Conservation (phyloP, 164 flowering plant species). For the Nymphaea colorata region DNA sequence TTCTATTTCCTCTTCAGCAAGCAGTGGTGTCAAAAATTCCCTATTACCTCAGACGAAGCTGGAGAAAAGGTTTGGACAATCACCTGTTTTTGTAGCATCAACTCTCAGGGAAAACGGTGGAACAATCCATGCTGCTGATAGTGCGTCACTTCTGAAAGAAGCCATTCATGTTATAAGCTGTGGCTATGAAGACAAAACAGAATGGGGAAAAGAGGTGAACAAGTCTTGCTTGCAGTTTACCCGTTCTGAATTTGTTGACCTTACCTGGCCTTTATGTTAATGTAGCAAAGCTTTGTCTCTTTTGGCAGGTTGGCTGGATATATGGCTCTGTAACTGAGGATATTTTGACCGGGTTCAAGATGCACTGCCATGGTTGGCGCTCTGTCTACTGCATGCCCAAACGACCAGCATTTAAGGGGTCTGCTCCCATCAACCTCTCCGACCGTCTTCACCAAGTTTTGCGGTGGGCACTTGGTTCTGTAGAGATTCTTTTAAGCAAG, state of each 20-base stretch:
- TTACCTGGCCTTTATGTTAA: not conserved
- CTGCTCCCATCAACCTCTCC: constrained; percentile 24
- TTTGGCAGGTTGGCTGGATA: constrained; percentile 18
- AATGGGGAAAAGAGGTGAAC: constrained; percentile 64
- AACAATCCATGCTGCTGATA: constrained; percentile 24
- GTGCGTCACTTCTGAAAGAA: constrained; percentile 52
- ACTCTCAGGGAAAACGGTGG: constrained; percentile 52
- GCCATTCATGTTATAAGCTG: constrained; percentile 68
- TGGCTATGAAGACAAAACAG: constrained; percentile 64
- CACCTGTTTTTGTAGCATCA: constrained; percentile 49
- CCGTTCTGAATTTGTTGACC: not conserved
- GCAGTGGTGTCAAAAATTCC: constrained; percentile 32
- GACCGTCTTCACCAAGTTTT: constrained; percentile 22
- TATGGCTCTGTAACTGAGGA: constrained; percentile 26
- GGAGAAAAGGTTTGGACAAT: constrained; percentile 63
- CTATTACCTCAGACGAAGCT: constrained; percentile 34
- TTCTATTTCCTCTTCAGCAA: constrained; percentile 15
- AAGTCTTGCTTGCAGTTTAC: not conserved
- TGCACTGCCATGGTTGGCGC: constrained; percentile 25
- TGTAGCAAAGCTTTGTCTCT: not conserved
- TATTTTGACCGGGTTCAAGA: constrained; percentile 21
- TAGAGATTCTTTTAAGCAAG: constrained; percentile 18
- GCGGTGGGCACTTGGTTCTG: constrained; percentile 24
- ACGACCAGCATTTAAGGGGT: constrained; percentile 18
- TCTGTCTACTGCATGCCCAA: constrained; percentile 21